Evolutionary conservation across 2,329 filamentous ascomycete genomes (phyloP), one percentile per base, ranked within the genome.

Genomic region (Sarocladium oryzae): DNA sequence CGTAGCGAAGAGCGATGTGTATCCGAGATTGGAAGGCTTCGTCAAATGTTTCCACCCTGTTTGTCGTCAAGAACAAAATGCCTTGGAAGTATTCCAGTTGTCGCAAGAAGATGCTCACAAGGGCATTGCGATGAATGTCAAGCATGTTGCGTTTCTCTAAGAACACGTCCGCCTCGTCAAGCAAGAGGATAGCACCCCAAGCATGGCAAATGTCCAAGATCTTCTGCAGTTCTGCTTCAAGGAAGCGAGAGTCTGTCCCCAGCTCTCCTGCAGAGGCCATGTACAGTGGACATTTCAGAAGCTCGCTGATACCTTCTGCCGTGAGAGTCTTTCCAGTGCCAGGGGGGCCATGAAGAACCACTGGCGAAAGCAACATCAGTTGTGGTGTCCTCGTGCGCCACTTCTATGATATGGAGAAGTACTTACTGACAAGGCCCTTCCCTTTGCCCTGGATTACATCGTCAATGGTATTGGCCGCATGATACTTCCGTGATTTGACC

Each of bases 71-170:
- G 71, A 96, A 95, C 4, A 95, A 67, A 50, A 95, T 95, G 2
- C 90, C 90, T 62, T 95, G 88, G 69, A 95, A 95, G 66, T 95
- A 96, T 67, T 96, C 91, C 0, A 96, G 75, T 52, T 92, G 76
- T 0, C 89, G 83, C 2, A 96, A 72, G 73, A 96, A 96, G 60
- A 95, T 89, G 64, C 84, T 88, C 50, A 95, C 90, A 1, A 93
- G 79, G 0, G 86, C 86, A 59, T 95, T 95, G 53, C 89, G 84
- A 62, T 90, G 85, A 50, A 95, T 85, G 59, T 95, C 88, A 56
- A 89, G 84, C 60, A 89, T 84, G 45, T 88, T 86, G 2, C 89
- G 82, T 66, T 88, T 86, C 71, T 95, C 88, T 9, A 95, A 72
- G 69, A 91, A 91, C 4, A 90, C 85, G 59, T 92, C 88, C 1